Evolutionary conservation across 148 eudicot genomes (phyloP).

Genomic region (Chenopodium suecicum): DNA sequence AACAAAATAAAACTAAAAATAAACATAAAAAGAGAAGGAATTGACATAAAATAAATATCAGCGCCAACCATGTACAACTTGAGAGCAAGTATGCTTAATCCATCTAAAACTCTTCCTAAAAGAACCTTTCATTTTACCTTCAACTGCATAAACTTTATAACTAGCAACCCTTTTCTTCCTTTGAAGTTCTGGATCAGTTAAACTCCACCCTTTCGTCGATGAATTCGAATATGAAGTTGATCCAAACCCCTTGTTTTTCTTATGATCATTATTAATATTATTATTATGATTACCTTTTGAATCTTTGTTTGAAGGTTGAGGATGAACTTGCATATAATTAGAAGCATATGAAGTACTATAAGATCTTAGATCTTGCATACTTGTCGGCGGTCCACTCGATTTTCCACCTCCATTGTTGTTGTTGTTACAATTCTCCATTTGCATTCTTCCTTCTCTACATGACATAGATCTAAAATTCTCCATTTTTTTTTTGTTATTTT

Average conservation of each 20-base stretch:
- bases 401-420: background rate
- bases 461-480: slow-evolving; percentile 83
- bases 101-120: slow-evolving; percentile 77
- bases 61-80: slow-evolving; percentile 53
- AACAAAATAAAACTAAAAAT: background rate
- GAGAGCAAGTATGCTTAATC: slow-evolving; percentile 64
- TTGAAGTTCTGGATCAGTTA: slow-evolving; percentile 77
- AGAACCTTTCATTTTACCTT: slow-evolving; percentile 84
- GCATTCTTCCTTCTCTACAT: slow-evolving; percentile 53
- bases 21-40: background rate
- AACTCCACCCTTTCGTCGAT: slow-evolving; percentile 47
- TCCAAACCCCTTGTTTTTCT: slow-evolving; percentile 21
- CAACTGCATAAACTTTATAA: slow-evolving; percentile 74
- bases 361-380: slow-evolving; percentile 79
- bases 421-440: slow-evolving; percentile 21
- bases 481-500: slow-evolving; percentile 24
- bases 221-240: slow-evolving; percentile 23
- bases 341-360: slow-evolving; percentile 56
- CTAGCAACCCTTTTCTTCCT: slow-evolving; percentile 85
- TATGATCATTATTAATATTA: background rate
- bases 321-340: slow-evolving; percentile 30
- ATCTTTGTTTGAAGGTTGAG: slow-evolving; percentile 29
- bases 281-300: slow-evolving; percentile 28
- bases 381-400: slow-evolving; percentile 36
- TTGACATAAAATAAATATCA: background rate